Conservation (phyloP, 768 basidiomycete species). For the Lactarius trivialis region DNA sequence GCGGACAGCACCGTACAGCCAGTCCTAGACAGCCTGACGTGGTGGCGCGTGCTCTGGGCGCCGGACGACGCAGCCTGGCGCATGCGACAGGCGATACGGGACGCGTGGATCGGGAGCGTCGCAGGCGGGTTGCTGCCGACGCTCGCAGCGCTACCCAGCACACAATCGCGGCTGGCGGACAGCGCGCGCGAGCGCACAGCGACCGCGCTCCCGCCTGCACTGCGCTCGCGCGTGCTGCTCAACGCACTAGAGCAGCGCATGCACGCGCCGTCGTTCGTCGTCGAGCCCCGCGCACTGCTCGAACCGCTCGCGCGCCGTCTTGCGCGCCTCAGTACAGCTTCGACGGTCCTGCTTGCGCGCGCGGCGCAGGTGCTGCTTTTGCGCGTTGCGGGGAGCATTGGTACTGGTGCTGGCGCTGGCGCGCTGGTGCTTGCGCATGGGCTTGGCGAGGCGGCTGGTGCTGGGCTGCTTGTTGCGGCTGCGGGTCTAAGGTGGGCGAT, state of each 20-base stretch:
- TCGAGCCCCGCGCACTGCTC: slow-evolving; percentile 19
- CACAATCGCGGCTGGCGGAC: neutral
- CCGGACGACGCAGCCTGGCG: slow-evolving; percentile 22
- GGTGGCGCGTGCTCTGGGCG: slow-evolving; percentile 18
- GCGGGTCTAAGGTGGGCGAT: slow-evolving; percentile 25
- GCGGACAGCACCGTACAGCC: slow-evolving; percentile 10
- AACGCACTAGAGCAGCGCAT: slow-evolving; percentile 23
- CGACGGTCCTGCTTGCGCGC: slow-evolving; percentile 23
- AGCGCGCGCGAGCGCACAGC: neutral
- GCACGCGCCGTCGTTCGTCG: slow-evolving; percentile 11
- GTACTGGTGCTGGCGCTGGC: slow-evolving; percentile 21
- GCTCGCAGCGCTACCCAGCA: slow-evolving; percentile 12
- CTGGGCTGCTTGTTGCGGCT: slow-evolving; percentile 23
- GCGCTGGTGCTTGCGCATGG: slow-evolving; percentile 19
- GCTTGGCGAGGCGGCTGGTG: slow-evolving; percentile 23
- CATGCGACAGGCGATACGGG: slow-evolving; percentile 5
- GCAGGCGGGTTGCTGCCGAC: slow-evolving; percentile 12
- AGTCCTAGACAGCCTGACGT: slow-evolving; percentile 6
- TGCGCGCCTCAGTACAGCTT: slow-evolving; percentile 12
- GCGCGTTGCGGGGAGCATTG: slow-evolving; percentile 17
- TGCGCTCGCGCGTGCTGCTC: slow-evolving; percentile 23
- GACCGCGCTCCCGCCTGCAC: slow-evolving; percentile 12
- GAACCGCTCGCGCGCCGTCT: slow-evolving; percentile 20
- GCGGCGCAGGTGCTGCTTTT: slow-evolving; percentile 26
- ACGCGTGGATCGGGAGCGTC: slow-evolving; percentile 18